Evolutionary conservation across 148 eudicot species (phyloP), one percentile per base, ranked within the genome.

Genomic region (Chenopodium berlandieri): DNA sequence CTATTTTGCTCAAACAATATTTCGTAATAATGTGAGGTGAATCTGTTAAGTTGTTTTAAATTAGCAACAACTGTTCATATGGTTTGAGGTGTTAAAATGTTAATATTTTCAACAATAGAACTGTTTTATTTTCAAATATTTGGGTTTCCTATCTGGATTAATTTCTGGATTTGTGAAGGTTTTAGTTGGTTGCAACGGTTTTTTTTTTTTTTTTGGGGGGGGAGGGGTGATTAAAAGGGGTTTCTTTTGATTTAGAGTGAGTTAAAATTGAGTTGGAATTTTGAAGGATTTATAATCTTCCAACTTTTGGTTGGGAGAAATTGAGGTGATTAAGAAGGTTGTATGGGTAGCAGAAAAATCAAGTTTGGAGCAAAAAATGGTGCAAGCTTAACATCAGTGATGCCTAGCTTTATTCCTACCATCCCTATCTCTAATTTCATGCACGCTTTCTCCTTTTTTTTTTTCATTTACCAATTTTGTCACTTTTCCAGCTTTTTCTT

Each of bases 331-430:
- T 34, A 34, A 2, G 37, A 34, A 34, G 4, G 5, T 34, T 2
- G 4, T 34, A 34, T 87, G 86, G 86, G 85, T 80, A 82, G 90
- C 77, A 84, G 52, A 82, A 77, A 19, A 64, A 62, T 71, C 84
- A 84, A 82, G 81, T 54, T 73, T 60, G 86, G 79, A 78, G 64
- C 50, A 67, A 68, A 86, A 84, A 82, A 88, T 85, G 89, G 80
- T 78, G 50, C 73, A 66, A 82, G 83, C 70, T 82, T 87, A 73
- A 81, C 83, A 27, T 64, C 88, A 62, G 88, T 83, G 84, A 89
- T 87, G 89, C 89, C 89, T 72, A 87, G 91, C 79, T 88, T 84
- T 75, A 75, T 75, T 80, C 86, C 88, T 81, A 78, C 52, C 63
- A 75, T 80, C 82, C 88, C 86, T 78, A 72, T 78, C 70, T 78